phyloP scores from a whole-genome alignment of 2,329 filamentous ascomycete species.

The Neofusicoccum ribis region DNA sequence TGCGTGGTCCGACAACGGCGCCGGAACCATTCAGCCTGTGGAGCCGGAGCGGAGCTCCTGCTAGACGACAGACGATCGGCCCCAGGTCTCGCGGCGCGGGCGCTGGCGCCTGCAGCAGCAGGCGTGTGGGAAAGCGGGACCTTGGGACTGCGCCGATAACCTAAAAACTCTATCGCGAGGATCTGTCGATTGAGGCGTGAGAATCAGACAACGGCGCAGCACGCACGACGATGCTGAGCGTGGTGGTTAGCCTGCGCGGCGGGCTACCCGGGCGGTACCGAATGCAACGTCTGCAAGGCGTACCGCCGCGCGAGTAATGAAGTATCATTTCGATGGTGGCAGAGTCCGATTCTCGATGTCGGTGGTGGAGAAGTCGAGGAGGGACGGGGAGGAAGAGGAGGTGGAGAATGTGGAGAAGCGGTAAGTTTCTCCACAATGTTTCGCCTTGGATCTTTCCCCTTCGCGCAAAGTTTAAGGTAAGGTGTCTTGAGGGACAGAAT shows the following conservation, averaged over 20 bases:
- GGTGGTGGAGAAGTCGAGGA: neutral
- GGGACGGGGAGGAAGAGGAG: neutral
- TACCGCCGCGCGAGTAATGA: slow-evolving; percentile 1
- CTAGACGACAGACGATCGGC: neutral
- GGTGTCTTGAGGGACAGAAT: neutral
- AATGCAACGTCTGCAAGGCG: neutral
- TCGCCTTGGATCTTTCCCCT: neutral
- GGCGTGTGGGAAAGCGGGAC: neutral
- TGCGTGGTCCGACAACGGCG: neutral
- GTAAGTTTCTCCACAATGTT: neutral
- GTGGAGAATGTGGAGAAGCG: slow-evolving; percentile 7
- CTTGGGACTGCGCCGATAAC: neutral
- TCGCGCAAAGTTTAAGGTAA: neutral
- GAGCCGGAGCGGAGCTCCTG: neutral
- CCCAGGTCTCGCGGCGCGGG: neutral
- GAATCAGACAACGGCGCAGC: neutral
- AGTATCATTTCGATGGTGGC: neutral
- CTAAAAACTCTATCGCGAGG: slow-evolving; percentile 8
- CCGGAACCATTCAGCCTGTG: no score
- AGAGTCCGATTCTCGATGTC: neutral
- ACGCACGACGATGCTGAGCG: neutral
- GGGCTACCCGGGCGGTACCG: neutral
- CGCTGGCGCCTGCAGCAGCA: neutral
- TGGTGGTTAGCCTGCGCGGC: neutral
- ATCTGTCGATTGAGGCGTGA: neutral